These are phyloP conservation scores for Podosphaera aphanis DNA, from an alignment of 2,329 filamentous ascomycete species.

Conservation along the genomic window DNA sequence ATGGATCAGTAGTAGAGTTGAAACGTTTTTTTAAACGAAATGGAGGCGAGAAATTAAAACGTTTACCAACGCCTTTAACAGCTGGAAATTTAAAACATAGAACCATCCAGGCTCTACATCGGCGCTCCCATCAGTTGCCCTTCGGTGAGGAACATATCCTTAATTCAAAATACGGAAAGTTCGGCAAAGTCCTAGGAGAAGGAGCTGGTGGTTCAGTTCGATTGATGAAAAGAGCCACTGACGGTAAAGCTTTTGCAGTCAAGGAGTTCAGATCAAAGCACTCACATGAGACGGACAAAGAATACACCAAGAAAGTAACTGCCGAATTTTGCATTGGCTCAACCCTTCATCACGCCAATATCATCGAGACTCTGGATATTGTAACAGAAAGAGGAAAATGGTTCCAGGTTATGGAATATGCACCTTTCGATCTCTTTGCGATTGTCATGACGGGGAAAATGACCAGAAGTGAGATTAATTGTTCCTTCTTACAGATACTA, in stretches of 20 bases:
- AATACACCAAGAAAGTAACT: conserved; percentile 95
- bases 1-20: conserved; percentile 77
- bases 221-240: conserved; percentile 78
- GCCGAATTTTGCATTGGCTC: conserved; percentile 97
- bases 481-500: conserved; percentile 80
- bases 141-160: conserved; percentile 89
- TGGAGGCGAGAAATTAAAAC: conserved; percentile 40
- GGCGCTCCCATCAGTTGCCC: conserved; percentile 41
- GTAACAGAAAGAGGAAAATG: conserved; percentile 82
- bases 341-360: conserved; percentile 88
- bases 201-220: conserved; percentile 87
- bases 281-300: conserved; percentile 77
- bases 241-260: conserved; percentile 84
- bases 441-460: conserved; percentile 99
- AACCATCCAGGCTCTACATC: conserved; percentile 12
- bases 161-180: conserved; percentile 79
- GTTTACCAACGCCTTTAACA: conserved; percentile 34
- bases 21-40: conserved; percentile 90
- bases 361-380: conserved; percentile 94
- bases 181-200: conserved; percentile 79
- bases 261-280: conserved; percentile 90
- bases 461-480: conserved; percentile 72
- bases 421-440: conserved; percentile 84
- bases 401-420: conserved; percentile 99
- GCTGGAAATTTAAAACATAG: conserved; percentile 18